Conservation (phyloP, 768 basidiomycete species). For the Pisolithus sp. region DNA sequence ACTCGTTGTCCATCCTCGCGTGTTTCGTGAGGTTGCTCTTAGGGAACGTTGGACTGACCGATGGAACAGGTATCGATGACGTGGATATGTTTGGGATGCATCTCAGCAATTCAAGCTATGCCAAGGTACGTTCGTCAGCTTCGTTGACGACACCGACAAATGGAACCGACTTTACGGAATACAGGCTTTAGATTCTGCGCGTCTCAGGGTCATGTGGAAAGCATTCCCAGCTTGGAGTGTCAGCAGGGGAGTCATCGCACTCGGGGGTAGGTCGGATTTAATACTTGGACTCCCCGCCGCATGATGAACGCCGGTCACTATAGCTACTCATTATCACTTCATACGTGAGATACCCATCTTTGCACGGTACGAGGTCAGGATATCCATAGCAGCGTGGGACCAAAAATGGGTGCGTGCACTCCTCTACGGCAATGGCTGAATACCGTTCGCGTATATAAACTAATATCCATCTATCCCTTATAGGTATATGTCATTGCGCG, state of each 20-base stretch:
- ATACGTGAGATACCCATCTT: constrained; percentile 66
- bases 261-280: constrained; percentile 32
- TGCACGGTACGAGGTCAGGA: constrained; percentile 52
- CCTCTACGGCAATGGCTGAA: background rate
- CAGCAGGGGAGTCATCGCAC: constrained; percentile 54
- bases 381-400: constrained; percentile 59
- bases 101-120: constrained; percentile 76
- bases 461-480: background rate
- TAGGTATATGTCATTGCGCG: constrained; percentile 61
- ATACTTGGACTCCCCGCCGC: background rate
- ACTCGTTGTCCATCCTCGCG: background rate
- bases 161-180: background rate
- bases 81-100: constrained; percentile 62
- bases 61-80: constrained; percentile 57
- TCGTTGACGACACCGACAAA: too few relatives aligned
- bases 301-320: background rate
- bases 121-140: constrained; percentile 43
- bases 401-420: constrained; percentile 62
- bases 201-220: constrained; percentile 41
- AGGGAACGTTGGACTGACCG: constrained; percentile 2
- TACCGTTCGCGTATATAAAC: background rate
- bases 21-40: too few relatives aligned
- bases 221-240: constrained; percentile 54
- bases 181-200: constrained; percentile 41
- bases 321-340: constrained; percentile 65